Evolutionary conservation across 495 filamentous ascomycete species (phyloP).

Genomic region (Penicillium steckii): DNA sequence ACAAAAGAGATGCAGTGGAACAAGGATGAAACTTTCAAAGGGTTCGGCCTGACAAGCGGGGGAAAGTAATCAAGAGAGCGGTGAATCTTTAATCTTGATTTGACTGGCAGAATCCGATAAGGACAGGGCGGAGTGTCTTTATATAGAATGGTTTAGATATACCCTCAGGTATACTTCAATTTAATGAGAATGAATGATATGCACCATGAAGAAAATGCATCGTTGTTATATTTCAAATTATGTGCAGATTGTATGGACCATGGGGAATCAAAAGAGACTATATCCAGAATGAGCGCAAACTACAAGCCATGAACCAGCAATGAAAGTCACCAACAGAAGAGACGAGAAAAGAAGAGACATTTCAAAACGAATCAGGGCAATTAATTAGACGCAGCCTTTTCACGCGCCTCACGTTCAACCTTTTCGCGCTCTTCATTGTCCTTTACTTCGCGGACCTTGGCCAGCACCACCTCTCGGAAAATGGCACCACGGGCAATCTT

Average conservation of each 20-base stretch:
- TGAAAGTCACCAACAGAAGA: slow-evolving; percentile 4
- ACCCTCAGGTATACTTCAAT: too few species aligned
- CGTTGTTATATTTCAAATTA: slow-evolving; percentile 1
- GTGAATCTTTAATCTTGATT: too few species aligned
- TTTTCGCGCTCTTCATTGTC: slow-evolving; percentile 73
- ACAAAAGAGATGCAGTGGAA: neutral
- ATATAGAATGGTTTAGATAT: too few species aligned
- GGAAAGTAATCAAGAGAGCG: too few species aligned
- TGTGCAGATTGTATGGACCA: slow-evolving; percentile 18
- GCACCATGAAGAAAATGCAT: neutral
- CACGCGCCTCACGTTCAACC: slow-evolving; percentile 54
- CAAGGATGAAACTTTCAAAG: neutral
- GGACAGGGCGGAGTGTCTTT: too few species aligned
- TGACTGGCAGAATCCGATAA: too few species aligned
- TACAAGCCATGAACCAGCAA: slow-evolving; percentile 13
- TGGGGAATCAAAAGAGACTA: slow-evolving; percentile 35
- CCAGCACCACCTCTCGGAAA: slow-evolving; percentile 95
- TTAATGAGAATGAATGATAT: too few species aligned
- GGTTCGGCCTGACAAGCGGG: slow-evolving; percentile 13
- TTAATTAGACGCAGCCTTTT: slow-evolving; percentile 36
- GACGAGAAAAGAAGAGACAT: slow-evolving; percentile 8
- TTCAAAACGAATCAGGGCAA: neutral
- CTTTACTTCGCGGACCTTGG: slow-evolving; percentile 93
- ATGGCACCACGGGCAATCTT: slow-evolving; percentile 84
- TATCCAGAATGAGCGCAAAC: slow-evolving; percentile 21